A percentile compares a stretch with the other conserved stretches of the same genome.
Evolutionary conservation across 2,329 filamentous ascomycete species (phyloP).

Genomic region (Myrmaecium sp.): DNA sequence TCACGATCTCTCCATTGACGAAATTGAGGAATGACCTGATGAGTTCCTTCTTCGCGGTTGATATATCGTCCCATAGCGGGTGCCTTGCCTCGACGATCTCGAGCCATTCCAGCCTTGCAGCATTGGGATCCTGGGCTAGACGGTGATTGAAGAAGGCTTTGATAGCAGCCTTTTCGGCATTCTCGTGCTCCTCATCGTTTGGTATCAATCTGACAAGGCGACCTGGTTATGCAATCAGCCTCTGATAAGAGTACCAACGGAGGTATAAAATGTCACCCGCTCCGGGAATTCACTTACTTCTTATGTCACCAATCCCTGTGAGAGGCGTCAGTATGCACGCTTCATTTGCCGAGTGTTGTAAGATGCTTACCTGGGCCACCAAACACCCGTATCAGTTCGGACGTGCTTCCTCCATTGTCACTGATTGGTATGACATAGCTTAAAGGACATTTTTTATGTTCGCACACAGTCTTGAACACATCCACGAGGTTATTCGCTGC

Average conservation of each 20-base stretch:
- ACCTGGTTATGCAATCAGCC: slow-evolving; percentile 33
- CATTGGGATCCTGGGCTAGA: slow-evolving; percentile 42
- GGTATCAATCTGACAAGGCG: slow-evolving; percentile 85
- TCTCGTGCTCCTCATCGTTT: slow-evolving; percentile 33
- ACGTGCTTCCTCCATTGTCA: slow-evolving; percentile 89
- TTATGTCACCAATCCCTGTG: slow-evolving; percentile 51
- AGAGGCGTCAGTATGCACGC: slow-evolving; percentile 3
- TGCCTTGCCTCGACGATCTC: slow-evolving; percentile 76
- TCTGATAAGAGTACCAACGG: slow-evolving; percentile 1
- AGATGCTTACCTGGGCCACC: slow-evolving; percentile 65
- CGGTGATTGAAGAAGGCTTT: slow-evolving; percentile 79
- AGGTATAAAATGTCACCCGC: neutral
- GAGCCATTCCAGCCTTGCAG: slow-evolving; percentile 66
- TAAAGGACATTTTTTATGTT: slow-evolving; percentile 49
- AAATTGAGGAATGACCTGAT: slow-evolving; percentile 33
- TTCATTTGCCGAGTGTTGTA: slow-evolving; percentile 7
- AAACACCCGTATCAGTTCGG: slow-evolving; percentile 84
- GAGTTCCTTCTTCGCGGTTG: slow-evolving; percentile 33
- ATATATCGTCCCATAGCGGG: slow-evolving; percentile 46
- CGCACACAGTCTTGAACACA: slow-evolving; percentile 50
- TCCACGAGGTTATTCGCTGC: slow-evolving; percentile 92
- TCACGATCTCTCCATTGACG: slow-evolving; percentile 33
- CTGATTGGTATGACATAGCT: slow-evolving; percentile 89
- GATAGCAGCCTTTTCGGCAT: slow-evolving; percentile 47
- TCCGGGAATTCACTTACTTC: slow-evolving; percentile 36